A percentile compares a stretch with the other conserved stretches of the same genome.
phyloP scores from a whole-genome alignment of 768 basidiomycete genomes.

The Boletus eberwhitei region DNA sequence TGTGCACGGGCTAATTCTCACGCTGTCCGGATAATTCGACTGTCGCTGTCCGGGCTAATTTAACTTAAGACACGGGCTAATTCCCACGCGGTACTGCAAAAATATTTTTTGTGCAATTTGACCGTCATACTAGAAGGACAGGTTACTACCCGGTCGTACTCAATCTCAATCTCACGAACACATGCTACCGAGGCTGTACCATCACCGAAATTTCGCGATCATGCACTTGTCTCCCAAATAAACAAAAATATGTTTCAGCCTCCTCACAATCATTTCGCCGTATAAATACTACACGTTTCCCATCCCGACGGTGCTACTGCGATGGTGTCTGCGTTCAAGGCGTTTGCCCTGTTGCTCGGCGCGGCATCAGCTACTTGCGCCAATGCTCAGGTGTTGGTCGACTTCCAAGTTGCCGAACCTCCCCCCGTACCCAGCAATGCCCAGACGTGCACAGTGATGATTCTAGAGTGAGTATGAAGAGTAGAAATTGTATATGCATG shows the following conservation, averaged over 20 bases:
- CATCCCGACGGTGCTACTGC: conserved; percentile 1
- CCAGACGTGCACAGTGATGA: conserved; percentile 60
- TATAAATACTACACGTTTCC: conserved; percentile 9
- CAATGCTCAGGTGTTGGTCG: conserved; percentile 36
- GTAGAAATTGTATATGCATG: background rate
- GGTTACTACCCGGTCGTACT: too few species aligned
- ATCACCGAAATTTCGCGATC: too few species aligned
- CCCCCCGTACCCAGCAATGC: conserved; percentile 60
- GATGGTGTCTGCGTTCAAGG: conserved; percentile 22
- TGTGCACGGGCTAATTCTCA: too few species aligned
- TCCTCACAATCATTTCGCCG: background rate
- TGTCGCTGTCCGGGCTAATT: too few species aligned
- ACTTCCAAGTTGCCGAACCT: conserved; percentile 75
- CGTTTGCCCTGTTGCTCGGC: conserved; percentile 12
- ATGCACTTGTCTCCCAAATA: background rate
- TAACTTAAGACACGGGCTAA: too few species aligned
- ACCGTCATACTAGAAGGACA: too few species aligned
- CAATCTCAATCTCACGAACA: too few species aligned
- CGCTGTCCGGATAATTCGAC: too few species aligned
- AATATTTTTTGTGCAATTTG: too few species aligned
- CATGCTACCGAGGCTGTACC: too few species aligned
- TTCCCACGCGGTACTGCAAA: too few species aligned
- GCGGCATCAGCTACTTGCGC: conserved; percentile 8
- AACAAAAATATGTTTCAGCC: conserved; percentile 2
- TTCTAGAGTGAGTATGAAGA: conserved; percentile 50